Evolutionary conservation across 2,329 filamentous ascomycete genomes (phyloP).

Genomic region (Chrysoporthe deuterocubensis): DNA sequence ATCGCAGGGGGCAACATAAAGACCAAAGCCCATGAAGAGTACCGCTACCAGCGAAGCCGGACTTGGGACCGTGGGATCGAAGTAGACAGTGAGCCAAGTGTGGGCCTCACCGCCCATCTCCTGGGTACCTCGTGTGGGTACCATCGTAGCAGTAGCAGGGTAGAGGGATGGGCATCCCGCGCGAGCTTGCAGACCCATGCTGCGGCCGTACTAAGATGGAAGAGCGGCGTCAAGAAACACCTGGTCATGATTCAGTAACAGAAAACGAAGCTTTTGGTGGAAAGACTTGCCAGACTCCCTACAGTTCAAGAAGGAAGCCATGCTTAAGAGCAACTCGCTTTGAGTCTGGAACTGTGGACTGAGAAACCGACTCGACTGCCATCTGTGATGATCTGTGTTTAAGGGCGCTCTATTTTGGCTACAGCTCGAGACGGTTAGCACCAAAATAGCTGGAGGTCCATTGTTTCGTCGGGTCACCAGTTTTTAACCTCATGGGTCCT

Average conservation of each 20-base stretch:
- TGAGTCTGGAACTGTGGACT: neutral
- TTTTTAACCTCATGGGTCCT: conserved; percentile 29
- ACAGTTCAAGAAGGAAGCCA: neutral
- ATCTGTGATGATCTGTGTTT: neutral
- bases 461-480: conserved; percentile 27
- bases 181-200: conserved; percentile 1
- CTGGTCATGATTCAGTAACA: neutral
- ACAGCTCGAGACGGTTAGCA: neutral
- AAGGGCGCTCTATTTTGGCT: neutral
- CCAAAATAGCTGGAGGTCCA: conserved; percentile 10
- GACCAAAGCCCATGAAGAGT: neutral
- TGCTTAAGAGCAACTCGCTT: neutral
- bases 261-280: neutral
- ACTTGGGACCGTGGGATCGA: neutral
- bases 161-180: conserved; percentile 1
- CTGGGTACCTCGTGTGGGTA: neutral
- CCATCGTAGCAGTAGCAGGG: neutral
- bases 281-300: neutral
- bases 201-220: neutral
- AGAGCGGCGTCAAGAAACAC: neutral
- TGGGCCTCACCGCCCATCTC: conserved; percentile 21
- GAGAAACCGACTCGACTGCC: neutral
- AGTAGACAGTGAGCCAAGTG: neutral
- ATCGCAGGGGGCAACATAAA: neutral
- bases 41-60: conserved; percentile 4